These are phyloP conservation scores for Penicillium psychrofluorescens DNA, from an alignment of 495 filamentous ascomycete species.

Conservation along the genomic window DNA sequence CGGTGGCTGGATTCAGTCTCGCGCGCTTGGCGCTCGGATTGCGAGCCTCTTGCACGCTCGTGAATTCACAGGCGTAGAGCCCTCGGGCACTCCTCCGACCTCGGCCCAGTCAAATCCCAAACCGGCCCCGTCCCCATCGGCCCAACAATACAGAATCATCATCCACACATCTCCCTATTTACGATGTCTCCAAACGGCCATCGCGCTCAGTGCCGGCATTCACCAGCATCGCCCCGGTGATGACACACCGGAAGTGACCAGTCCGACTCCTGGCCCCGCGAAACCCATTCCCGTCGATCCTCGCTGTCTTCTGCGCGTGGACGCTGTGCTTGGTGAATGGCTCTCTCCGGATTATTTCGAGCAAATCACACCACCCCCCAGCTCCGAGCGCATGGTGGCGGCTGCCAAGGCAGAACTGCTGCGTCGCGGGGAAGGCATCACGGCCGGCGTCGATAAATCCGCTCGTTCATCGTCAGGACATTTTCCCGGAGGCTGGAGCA, in stretches of 20 bases:
- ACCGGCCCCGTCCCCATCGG: slow-evolving; percentile 14
- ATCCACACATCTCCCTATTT: slow-evolving; percentile 90
- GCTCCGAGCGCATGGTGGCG: slow-evolving; percentile 77
- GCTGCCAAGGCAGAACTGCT: slow-evolving; percentile 79
- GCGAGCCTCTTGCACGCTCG: slow-evolving; percentile 56
- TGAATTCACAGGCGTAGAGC: slow-evolving; percentile 15
- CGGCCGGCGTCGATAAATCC: slow-evolving; percentile 14
- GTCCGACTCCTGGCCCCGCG: neutral
- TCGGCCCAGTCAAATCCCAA: slow-evolving; percentile 9
- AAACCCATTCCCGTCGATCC: slow-evolving; percentile 7
- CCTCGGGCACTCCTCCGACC: slow-evolving; percentile 5
- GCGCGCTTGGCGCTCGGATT: slow-evolving; percentile 72
- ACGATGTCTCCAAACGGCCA: slow-evolving; percentile 86
- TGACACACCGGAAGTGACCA: slow-evolving; percentile 6
- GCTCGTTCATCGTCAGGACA: slow-evolving; percentile 28
- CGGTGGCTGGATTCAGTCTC: slow-evolving; percentile 83
- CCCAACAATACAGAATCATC: slow-evolving; percentile 64
- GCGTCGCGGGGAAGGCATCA: slow-evolving; percentile 50
- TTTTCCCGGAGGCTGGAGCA: slow-evolving; percentile 60
- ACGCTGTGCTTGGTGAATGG: slow-evolving; percentile 95
- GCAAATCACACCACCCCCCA: slow-evolving; percentile 80
- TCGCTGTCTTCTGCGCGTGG: slow-evolving; percentile 57
- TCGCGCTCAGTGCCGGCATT: slow-evolving; percentile 84
- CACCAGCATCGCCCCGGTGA: slow-evolving; percentile 50
- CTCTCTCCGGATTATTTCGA: slow-evolving; percentile 88